Base-by-base conservation (phyloP, 2,329 filamentous ascomycete genomes). In the Talaromyces sp. region DNA sequence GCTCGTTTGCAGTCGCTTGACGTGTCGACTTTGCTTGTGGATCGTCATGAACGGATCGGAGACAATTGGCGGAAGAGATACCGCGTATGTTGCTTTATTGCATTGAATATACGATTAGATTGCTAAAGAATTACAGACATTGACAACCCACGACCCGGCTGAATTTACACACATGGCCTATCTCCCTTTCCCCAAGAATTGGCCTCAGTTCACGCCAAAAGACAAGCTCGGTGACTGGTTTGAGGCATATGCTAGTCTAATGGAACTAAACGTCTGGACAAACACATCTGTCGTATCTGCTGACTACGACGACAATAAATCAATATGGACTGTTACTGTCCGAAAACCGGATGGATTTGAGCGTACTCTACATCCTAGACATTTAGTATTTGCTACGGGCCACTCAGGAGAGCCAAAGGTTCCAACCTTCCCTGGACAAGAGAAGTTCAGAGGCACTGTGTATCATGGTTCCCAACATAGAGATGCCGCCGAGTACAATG, bases 51-150 rank as follows among this genome's bases (percentile, higher is more conserved):
- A 17, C 73, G 78, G 0, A 73, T 84, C 10, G 82, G 82, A 4
- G 82, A 84, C 66, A 83, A 82, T 59, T 85, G 83, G 83, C 72
- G 81, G 3, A 76, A 79, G 17, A 77, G 83, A n/a, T 85, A 85
- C 66, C 74, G 78, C 27, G 76, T 78, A 60, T 15, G 62, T 63
- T 37, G 52, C 19, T 22, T 37, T 17, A 37, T 56, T 6, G 11
- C 17, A 35, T 54, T 54, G 10, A 19, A 22, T 7, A 35, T 54
- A n/a, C 3, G 2, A 19, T 6, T 31, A 25, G 19, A 2, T 22
- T 17, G 11, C 37, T 64, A 47, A 57, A 1, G 8, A 3, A 60
- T 62, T 68, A 66, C 33, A 76, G 74, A 77, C 74, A 27, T 72
- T 80, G 3, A 75, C 77, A 4, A 76, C 78, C 15, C 79, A 81